Evolutionary conservation across 2,329 filamentous ascomycete genomes (phyloP).

Genomic region (Sclerotinia sclerotiorum): DNA sequence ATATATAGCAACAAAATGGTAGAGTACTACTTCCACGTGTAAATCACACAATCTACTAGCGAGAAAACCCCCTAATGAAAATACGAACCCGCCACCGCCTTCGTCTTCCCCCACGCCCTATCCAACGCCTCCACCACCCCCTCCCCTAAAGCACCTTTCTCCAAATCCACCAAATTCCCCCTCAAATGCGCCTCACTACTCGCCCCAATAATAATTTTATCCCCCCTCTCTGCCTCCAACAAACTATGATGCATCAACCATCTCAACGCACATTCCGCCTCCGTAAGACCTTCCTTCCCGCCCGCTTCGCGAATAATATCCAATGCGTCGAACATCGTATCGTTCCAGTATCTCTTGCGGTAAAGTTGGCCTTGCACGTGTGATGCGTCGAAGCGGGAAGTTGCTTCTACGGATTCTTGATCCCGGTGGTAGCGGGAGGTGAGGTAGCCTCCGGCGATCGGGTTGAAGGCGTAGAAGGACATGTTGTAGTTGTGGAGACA

Average conservation of each 20-base stretch:
- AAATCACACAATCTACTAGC: too few species aligned
- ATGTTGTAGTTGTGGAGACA: slow-evolving; percentile 59
- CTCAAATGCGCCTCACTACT: slow-evolving; percentile 57
- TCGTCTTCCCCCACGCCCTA: slow-evolving; percentile 18
- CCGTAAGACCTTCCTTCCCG: slow-evolving; percentile 63
- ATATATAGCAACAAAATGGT: too few species aligned
- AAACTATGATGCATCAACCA: slow-evolving; percentile 72
- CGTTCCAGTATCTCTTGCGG: slow-evolving; percentile 59
- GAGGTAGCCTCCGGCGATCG: slow-evolving; percentile 51
- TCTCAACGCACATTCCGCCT: slow-evolving; percentile 73
- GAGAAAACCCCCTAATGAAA: background rate
- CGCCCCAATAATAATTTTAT: slow-evolving; percentile 60
- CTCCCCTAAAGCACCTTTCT: slow-evolving; percentile 71
- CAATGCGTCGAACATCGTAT: slow-evolving; percentile 64
- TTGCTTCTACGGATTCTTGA: slow-evolving; percentile 24
- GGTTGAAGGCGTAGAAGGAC: slow-evolving; percentile 62
- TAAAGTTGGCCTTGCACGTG: slow-evolving; percentile 53
- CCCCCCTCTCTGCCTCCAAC: slow-evolving; percentile 53
- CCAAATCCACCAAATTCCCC: slow-evolving; percentile 56
- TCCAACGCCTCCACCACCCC: slow-evolving; percentile 52
- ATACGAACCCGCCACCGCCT: background rate
- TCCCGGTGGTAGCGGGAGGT: slow-evolving; percentile 50
- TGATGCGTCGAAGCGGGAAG: slow-evolving; percentile 41
- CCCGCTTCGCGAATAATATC: slow-evolving; percentile 65
- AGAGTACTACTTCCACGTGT: too few species aligned